Evolutionary conservation across 768 basidiomycete genomes (phyloP).

Genomic region (Xerocomus brunneocitrinus): DNA sequence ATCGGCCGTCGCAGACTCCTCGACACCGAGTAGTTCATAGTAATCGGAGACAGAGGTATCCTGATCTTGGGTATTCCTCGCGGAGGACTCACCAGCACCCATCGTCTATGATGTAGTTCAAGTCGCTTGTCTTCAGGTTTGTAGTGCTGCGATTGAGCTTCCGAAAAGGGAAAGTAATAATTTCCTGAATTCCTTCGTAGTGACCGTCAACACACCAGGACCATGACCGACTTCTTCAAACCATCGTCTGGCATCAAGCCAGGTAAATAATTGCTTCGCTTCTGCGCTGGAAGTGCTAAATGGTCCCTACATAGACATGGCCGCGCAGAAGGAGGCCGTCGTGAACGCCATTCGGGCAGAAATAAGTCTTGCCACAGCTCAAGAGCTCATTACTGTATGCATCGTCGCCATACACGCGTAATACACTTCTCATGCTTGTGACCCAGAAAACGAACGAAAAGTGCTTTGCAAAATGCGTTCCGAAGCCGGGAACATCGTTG

Average conservation of each 20-base stretch:
- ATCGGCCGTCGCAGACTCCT: slow-evolving; percentile 76
- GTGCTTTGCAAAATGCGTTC: slow-evolving; percentile 73
- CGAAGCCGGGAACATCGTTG: slow-evolving; percentile 67
- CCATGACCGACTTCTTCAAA: slow-evolving; percentile 55
- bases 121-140: background rate
- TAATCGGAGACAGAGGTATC: slow-evolving; percentile 52
- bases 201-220: background rate
- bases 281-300: background rate
- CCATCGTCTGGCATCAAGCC: slow-evolving; percentile 31
- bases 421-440: background rate
- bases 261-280: slow-evolving; percentile 10
- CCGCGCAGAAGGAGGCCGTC: slow-evolving; percentile 38
- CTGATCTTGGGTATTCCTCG: slow-evolving; percentile 28
- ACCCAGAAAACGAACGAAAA: slow-evolving; percentile 72
- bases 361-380: slow-evolving; percentile 68
- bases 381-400: slow-evolving; percentile 73
- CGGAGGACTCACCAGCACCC: slow-evolving; percentile 67
- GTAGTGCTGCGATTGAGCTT: background rate
- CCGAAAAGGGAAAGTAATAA: slow-evolving; percentile 12
- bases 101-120: slow-evolving; percentile 31
- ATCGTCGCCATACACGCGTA: background rate
- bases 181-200: background rate
- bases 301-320: slow-evolving; percentile 28
- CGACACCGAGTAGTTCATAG: slow-evolving; percentile 76
- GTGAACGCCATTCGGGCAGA: slow-evolving; percentile 67